Evolutionary conservation across 1,284 basidiomycete species (phyloP), one percentile per base, ranked within the genome.

Genomic region (Melampsora americana): DNA sequence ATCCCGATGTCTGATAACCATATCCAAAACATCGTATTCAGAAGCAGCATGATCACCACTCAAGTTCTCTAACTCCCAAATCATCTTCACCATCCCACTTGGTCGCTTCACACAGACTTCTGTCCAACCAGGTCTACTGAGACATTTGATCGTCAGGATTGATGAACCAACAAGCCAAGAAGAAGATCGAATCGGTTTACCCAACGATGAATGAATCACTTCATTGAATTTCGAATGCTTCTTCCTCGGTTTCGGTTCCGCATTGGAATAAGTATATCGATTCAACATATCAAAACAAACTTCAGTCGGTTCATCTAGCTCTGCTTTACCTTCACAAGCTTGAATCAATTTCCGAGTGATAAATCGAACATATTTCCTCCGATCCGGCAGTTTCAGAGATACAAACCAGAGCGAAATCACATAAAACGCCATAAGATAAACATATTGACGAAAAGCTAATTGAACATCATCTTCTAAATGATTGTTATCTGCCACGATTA

Each of bases 231-330:
- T 79, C 87, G 88, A 77, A 97, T 86, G 78, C 91, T 87, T 1
- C 56, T 86, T 87, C 0, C 92, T 89, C 0, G 95, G 93, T 67
- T 92, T 89, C 0, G 95, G 92, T 81, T 97, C 93, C 16, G 93
- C 93, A 79, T 92, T 95, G 28, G 91, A 92, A 81, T 95, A 97
- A 0, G 95, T 91, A 82, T 96, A 97, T 20, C 96, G 87, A 23
- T 93, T 92, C 7, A 99, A 86, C 92, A 95, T 99, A 83, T 99
- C 96, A 81, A 99, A 95, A 82, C 93, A 96, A 28, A 98, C 95
- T 83, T 98, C 93, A 0, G 93, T 93, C 64, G 92, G 90, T 79
- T 93, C 93, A 81, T 98, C 94, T 1, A 96, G 85, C 56, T 88
- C 85, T 4, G 85, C 84, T 68, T 88, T 88, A 28, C 88, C 89